Evolutionary conservation across 1,284 basidiomycete species (phyloP).

Genomic region (Ustilago cynodontis): DNA sequence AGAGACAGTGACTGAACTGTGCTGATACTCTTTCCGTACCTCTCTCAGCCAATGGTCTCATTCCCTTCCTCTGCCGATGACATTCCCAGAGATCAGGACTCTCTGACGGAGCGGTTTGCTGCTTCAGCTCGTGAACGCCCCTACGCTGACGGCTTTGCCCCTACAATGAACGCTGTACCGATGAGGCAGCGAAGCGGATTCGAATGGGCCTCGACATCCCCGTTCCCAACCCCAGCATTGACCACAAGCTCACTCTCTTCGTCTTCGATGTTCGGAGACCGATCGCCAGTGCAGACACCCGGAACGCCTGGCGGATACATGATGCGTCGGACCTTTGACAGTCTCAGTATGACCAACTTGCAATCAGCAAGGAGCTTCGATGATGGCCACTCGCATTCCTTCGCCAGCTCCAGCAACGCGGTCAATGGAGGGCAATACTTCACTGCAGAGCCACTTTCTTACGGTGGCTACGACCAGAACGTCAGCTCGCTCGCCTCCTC

Average conservation of each 20-base stretch:
- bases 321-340: conserved; percentile 20
- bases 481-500: conserved; percentile 19
- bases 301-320: background rate
- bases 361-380: conserved; percentile 13
- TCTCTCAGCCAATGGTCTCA: conserved; percentile 28
- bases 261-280: conserved; percentile 29
- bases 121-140: conserved; percentile 11
- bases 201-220: conserved; percentile 30
- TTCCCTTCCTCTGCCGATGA: conserved; percentile 14
- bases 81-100: conserved; percentile 4
- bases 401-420: background rate
- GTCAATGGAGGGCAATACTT: background rate
- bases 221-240: conserved; percentile 30
- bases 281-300: conserved; percentile 19
- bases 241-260: conserved; percentile 40
- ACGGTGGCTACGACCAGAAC: background rate
- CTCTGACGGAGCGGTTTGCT: conserved; percentile 13
- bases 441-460: background rate
- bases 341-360: conserved; percentile 16
- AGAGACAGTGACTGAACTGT: background rate
- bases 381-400: background rate
- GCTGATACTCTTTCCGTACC: background rate
- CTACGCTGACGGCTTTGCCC: background rate
- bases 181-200: conserved; percentile 16
- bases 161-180: conserved; percentile 1